Base-by-base conservation (phyloP, 176 grass and related monocot genomes). In the Urochloa ruziziensis region DNA sequence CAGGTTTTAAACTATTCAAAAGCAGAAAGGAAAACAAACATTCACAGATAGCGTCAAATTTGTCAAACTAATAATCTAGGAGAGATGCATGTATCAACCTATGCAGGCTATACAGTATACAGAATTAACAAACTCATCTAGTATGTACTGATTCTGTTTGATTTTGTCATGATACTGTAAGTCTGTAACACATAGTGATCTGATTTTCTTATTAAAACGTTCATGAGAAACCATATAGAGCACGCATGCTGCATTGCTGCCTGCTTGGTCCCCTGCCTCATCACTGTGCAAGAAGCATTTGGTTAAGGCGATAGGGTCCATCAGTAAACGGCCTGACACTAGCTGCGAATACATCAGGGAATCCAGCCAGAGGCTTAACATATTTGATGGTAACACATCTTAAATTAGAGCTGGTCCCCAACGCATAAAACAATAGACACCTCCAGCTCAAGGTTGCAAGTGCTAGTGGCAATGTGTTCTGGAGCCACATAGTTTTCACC, bases 291-390 rank as follows among this genome's bases (percentile, higher is more conserved):
- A 44, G 75, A 77, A 77, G 36, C 54, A 77, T 61, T 60, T 61
- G 34, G n/a, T 61, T 54, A 29, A 43, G 14, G n/a, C 42, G n/a
- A n/a, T n/a, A 62, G 57, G 37, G 36, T 44, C 72, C 72, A 75
- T 75, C 49, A 36, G 53, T 36, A 35, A 74, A 74, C 71, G 74
- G 74, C 56, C 57, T 77, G 75, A 46, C 75, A 78, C 18, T 62
- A 78, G 36, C 16, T 62, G 56, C 10, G 25, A 19, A 78, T 62
- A 57, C 57, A 23, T 23, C 9, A 46, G 57, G 57, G 57, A 78
- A 78, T 78, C 75, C 27, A 79, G 28, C 39, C 35, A 79, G 75
- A 34, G 10, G 27, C 28, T 78, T 77, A 61, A 79, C 43, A n/a
- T 37, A 67, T 67, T 67, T 52, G 62, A 64, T 37, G 23, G 10